Conservation (phyloP, 495 filamentous ascomycete genomes). For the Beverwykella pulmonaria region DNA sequence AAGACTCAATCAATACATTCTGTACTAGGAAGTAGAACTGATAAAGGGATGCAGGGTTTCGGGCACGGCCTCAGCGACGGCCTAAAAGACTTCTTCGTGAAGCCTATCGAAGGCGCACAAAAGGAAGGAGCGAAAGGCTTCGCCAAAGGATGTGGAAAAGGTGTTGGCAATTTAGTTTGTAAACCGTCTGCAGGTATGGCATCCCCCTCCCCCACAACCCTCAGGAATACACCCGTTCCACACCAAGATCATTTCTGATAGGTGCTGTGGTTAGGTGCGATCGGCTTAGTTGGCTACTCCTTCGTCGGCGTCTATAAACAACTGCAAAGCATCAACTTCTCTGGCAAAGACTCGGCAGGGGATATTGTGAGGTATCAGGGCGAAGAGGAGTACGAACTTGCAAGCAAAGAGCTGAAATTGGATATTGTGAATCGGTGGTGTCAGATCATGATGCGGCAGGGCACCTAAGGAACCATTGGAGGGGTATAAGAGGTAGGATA, state of each 20-base stretch:
- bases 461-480: too few relatives aligned
- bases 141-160: conserved; percentile 46
- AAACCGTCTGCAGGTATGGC: conserved; percentile 36
- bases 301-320: conserved; percentile 68
- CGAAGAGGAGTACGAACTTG: conserved; percentile 58
- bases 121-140: conserved; percentile 42
- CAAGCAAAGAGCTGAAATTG: conserved; percentile 56
- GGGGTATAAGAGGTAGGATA: too few relatives aligned
- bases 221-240: conserved; percentile 4
- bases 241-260: not conserved
- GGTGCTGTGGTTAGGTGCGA: not conserved
- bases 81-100: conserved; percentile 40
- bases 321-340: conserved; percentile 62
- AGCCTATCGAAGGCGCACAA: conserved; percentile 44
- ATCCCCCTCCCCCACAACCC: too few relatives aligned
- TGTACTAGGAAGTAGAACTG: not conserved
- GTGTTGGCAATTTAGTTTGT: conserved; percentile 37
- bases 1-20: not conserved
- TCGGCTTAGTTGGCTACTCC: conserved; percentile 29
- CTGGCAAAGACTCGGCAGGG: conserved; percentile 68
- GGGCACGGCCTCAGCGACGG: conserved; percentile 39
- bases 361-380: conserved; percentile 71
- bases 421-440: conserved; percentile 63
- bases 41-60: conserved; percentile 8
- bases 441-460: conserved; percentile 44